These are phyloP conservation scores for Fusarium burgessii DNA, from an alignment of 2,329 filamentous ascomycete genomes.

Conservation along the genomic window DNA sequence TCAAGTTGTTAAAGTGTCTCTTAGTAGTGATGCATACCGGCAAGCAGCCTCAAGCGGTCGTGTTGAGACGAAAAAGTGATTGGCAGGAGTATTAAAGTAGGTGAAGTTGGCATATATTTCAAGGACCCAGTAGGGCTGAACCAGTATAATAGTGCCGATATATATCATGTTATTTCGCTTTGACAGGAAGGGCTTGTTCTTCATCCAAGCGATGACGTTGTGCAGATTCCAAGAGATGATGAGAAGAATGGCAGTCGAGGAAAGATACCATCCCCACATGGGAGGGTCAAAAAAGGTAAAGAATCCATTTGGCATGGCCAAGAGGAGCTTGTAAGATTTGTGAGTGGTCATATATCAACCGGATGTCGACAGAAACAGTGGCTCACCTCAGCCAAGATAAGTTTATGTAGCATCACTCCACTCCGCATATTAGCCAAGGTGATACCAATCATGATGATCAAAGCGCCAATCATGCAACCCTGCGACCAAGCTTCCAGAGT, in stretches of 20 bases:
- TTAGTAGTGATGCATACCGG: conserved; percentile 52
- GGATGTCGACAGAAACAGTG: rapidly evolving
- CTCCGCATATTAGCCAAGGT: conserved; percentile 63
- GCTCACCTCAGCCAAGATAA: conserved; percentile 62
- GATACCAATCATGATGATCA: conserved; percentile 62
- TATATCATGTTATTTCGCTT: conserved; percentile 64
- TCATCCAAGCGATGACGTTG: conserved; percentile 76
- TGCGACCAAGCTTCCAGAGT: conserved; percentile 61
- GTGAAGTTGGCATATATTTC: conserved; percentile 75
- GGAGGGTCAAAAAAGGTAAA: conserved; percentile 67
- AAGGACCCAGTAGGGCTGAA: conserved; percentile 72
- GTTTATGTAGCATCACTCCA: conserved; percentile 60
- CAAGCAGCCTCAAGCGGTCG: conserved; percentile 71
- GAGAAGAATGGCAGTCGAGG: conserved; percentile 68
- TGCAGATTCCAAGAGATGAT: conserved; percentile 74
- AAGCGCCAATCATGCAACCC: conserved; percentile 60
- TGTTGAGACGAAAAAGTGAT: conserved; percentile 64
- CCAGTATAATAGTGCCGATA: conserved; percentile 68
- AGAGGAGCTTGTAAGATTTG: conserved; percentile 57
- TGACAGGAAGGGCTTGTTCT: conserved; percentile 70
- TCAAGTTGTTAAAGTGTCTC: not conserved
- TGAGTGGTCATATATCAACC: not conserved
- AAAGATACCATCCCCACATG: conserved; percentile 73
- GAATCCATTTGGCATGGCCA: conserved; percentile 68
- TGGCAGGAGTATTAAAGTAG: conserved; percentile 68